Percentiles rank a stretch among this genome's conserved stretches.
phyloP scores from a whole-genome alignment of 179 eudicot genomes.

The Vitellaria paradoxa region DNA sequence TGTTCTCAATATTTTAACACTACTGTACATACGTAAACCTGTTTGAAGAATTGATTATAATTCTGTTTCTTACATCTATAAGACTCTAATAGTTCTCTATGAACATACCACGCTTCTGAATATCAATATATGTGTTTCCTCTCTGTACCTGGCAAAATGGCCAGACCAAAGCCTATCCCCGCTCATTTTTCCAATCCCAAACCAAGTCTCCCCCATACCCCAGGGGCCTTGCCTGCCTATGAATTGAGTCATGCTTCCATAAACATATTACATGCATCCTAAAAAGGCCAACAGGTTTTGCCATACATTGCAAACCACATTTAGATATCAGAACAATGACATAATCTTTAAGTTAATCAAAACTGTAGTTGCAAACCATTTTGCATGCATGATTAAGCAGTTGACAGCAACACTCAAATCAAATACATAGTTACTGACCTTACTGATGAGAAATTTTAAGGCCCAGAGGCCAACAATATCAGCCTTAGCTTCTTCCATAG shows the following conservation, averaged over 20 bases:
- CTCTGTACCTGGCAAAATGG: not conserved
- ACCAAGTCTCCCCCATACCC: not conserved
- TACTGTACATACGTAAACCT: not conserved
- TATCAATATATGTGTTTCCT: not conserved
- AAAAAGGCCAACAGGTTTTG: not conserved
- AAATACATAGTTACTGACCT: conserved; percentile 39
- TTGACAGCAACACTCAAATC: not conserved
- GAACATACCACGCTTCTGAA: not conserved
- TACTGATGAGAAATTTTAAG: conserved; percentile 61
- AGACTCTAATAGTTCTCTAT: not conserved
- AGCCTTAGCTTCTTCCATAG: conserved; percentile 97
- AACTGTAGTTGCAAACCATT: not conserved
- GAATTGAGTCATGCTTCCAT: not conserved
- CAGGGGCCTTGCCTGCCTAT: not conserved
- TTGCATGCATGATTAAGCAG: not conserved
- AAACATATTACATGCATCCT: not conserved
- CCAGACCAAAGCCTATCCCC: not conserved
- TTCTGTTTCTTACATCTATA: not conserved
- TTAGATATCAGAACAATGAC: not conserved
- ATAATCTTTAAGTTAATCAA: not conserved
- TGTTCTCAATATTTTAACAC: not conserved
- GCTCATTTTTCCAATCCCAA: not conserved
- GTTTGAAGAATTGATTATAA: not conserved
- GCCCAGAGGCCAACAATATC: conserved; percentile 99
- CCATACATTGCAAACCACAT: not conserved